A percentile compares a stretch with the other conserved stretches of the same genome.
phyloP scores from a whole-genome alignment of 306 rosid species.

The Quercus agrifolia region DNA sequence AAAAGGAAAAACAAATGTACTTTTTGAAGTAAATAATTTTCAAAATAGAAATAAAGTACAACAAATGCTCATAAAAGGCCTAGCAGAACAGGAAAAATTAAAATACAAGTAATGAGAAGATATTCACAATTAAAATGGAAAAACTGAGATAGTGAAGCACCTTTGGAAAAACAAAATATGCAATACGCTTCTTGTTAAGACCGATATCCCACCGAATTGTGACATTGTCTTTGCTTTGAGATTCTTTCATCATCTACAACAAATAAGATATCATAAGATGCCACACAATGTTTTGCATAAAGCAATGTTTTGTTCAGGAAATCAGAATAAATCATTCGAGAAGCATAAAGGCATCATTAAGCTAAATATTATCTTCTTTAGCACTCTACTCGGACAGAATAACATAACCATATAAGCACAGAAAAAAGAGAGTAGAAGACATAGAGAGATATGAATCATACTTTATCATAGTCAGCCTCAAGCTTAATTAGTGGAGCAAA shows the following conservation, averaged over 20 bases:
- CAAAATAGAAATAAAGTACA: neutral
- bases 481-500: constrained; percentile 99
- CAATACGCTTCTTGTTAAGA: constrained; percentile 96
- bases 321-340: neutral
- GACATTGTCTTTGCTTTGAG: constrained; percentile 96
- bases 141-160: constrained; percentile 25
- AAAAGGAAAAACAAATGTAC: neutral
- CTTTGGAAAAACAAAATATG: constrained; percentile 97
- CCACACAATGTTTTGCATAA: constrained; percentile 14
- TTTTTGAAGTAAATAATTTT: neutral
- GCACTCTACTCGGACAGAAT: neutral
- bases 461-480: constrained; percentile 99
- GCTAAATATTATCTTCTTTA: neutral
- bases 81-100: neutral
- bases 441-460: constrained; percentile 21
- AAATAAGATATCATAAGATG: constrained; percentile 27
- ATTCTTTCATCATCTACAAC: constrained; percentile 96
- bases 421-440: neutral
- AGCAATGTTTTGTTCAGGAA: neutral
- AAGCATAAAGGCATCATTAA: neutral
- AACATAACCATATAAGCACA: neutral
- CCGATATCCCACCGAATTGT: constrained; percentile 98
- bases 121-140: neutral
- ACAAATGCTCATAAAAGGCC: neutral
- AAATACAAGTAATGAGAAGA: neutral